phyloP scores from a whole-genome alignment of 169 alveolate genomes.

The Cryptosporidium muris region DNA sequence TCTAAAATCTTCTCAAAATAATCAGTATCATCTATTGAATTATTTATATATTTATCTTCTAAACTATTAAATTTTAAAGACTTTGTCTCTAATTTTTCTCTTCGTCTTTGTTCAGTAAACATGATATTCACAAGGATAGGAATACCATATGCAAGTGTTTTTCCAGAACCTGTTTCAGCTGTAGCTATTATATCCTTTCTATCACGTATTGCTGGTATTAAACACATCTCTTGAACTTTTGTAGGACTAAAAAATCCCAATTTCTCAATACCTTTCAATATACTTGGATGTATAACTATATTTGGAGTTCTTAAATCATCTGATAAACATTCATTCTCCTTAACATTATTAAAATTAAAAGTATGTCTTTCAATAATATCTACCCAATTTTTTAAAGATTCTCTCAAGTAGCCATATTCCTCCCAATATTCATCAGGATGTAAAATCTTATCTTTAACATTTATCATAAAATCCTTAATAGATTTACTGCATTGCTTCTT shows the following conservation, averaged over 20 bases:
- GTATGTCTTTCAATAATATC: conserved; percentile 15
- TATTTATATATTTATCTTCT: not conserved
- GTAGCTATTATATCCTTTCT: conserved; percentile 74
- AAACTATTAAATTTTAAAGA: conserved; percentile 3
- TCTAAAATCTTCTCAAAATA: not conserved
- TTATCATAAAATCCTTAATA: not conserved
- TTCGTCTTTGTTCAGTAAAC: conserved; percentile 44
- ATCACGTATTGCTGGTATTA: conserved; percentile 73
- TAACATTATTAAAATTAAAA: not conserved
- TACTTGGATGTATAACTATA: conserved; percentile 72
- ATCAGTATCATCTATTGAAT: not conserved
- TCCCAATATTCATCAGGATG: conserved; percentile 71
- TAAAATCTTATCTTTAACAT: not conserved
- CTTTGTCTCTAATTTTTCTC: conserved; percentile 34
- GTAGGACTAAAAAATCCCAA: conserved; percentile 65
- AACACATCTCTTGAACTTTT: conserved; percentile 57
- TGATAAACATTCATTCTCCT: not conserved
- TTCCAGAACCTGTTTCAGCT: conserved; percentile 76
- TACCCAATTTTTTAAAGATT: conserved; percentile 37
- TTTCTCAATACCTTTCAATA: conserved; percentile 65
- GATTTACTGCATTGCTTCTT: not conserved
- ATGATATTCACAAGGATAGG: conserved; percentile 68
- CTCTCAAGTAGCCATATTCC: conserved; percentile 31
- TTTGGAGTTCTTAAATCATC: conserved; percentile 48
- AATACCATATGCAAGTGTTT: conserved; percentile 74